These are phyloP conservation scores for Gentiana straminea DNA, from an alignment of 257 asterid species.

Conservation along the genomic window DNA sequence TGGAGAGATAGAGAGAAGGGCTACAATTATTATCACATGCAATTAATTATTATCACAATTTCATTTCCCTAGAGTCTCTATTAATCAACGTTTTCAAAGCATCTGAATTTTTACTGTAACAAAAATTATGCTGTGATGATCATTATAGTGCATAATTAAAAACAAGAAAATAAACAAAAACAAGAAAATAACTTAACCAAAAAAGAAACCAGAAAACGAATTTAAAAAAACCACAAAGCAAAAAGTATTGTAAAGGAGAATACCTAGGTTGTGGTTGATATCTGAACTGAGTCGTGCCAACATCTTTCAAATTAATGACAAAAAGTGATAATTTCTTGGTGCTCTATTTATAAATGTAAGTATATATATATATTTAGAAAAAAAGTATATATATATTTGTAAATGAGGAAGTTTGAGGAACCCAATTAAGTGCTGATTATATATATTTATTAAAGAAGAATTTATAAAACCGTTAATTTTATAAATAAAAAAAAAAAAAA, in stretches of 20 bases:
- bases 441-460: neutral
- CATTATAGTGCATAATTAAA: too few species aligned
- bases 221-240: neutral
- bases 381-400: neutral
- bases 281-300: constrained; percentile 26
- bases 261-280: constrained; percentile 1
- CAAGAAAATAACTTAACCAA: neutral
- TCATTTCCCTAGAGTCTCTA: too few species aligned
- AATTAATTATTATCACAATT: too few species aligned
- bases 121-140: too few species aligned
- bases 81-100: too few species aligned
- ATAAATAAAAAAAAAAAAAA: constrained; percentile 1
- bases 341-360: too few species aligned
- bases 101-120: too few species aligned
- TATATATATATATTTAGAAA: too few species aligned
- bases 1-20: too few species aligned
- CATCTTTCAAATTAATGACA: constrained; percentile 20
- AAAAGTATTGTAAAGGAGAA: neutral
- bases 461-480: constrained; percentile 1
- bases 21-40: too few species aligned
- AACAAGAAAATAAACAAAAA: neutral
- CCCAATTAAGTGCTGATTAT: neutral
- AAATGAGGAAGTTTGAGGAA: neutral
- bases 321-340: neutral
- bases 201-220: neutral